Conservation (phyloP, 2,329 filamentous ascomycete species). For the Geosmithia putterillii region DNA sequence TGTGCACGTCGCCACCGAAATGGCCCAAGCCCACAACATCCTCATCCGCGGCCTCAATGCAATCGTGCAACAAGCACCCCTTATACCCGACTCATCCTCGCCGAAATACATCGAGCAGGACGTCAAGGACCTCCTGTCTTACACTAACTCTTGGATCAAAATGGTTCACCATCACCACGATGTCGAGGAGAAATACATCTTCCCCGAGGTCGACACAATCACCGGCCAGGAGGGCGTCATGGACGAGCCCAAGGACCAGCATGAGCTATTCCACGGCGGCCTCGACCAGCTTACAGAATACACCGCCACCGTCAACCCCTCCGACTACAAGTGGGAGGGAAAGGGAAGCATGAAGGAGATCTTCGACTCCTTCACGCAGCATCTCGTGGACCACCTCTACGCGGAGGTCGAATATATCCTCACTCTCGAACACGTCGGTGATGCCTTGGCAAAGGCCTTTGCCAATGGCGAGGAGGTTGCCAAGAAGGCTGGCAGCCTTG, state of each 20-base stretch:
- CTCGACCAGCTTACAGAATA: slow-evolving; percentile 7
- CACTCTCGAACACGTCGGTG: neutral
- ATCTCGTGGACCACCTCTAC: neutral
- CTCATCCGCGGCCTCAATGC: slow-evolving; percentile 17
- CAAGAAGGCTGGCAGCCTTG: neutral
- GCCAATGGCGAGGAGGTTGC: neutral
- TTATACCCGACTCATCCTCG: slow-evolving; percentile 5
- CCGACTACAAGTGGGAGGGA: neutral
- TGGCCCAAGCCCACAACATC: slow-evolving; percentile 16
- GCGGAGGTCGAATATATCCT: neutral
- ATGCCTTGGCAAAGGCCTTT: neutral
- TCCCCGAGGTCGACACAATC: slow-evolving; percentile 18
- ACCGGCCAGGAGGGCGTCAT: slow-evolving; percentile 15
- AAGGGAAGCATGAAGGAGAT: neutral
- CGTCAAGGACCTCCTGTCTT: slow-evolving; percentile 1
- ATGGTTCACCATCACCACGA: slow-evolving; percentile 21
- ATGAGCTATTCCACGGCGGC: slow-evolving; percentile 16
- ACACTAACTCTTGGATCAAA: slow-evolving; percentile 15
- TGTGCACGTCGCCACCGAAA: slow-evolving; percentile 5
- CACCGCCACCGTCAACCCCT: neutral
- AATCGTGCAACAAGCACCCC: slow-evolving; percentile 17
- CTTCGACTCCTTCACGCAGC: neutral
- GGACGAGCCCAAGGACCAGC: slow-evolving; percentile 17
- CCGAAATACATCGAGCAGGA: slow-evolving; percentile 9
- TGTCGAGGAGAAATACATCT: slow-evolving; percentile 18